phyloP scores from a whole-genome alignment of 768 basidiomycete genomes.

The Leccinum fibrillosum region DNA sequence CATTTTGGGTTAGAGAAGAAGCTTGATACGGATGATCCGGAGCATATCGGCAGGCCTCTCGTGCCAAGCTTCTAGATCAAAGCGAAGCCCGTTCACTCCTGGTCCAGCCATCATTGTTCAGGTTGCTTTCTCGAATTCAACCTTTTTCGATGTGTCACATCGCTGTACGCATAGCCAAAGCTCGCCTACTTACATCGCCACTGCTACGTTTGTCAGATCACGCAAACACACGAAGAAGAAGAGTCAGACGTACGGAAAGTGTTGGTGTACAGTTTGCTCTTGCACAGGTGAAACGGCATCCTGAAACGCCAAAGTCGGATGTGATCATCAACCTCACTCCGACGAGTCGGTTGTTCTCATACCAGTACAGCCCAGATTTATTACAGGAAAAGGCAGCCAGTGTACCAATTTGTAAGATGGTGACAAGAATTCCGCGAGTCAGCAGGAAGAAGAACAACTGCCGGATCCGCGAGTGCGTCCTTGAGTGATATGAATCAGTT shows the following conservation, averaged over 20 bases:
- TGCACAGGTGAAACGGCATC: slow-evolving; percentile 9
- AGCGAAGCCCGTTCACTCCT: neutral
- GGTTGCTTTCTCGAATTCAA: slow-evolving; percentile 2
- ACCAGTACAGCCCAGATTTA: slow-evolving; percentile 8
- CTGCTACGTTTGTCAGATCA: slow-evolving; percentile 1
- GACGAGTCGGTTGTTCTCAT: neutral
- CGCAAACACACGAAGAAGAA: neutral
- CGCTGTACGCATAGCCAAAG: neutral
- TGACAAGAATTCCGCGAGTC: slow-evolving; percentile 16
- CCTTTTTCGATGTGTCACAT: neutral
- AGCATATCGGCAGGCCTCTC: too few species aligned
- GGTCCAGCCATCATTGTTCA: neutral
- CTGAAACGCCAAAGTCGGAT: neutral
- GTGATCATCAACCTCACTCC: neutral
- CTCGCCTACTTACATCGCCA: slow-evolving; percentile 9
- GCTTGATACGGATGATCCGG: too few species aligned
- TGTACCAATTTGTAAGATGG: slow-evolving; percentile 4
- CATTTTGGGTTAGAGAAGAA: too few species aligned
- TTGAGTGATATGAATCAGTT: slow-evolving; percentile 1
- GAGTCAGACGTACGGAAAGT: slow-evolving; percentile 1
- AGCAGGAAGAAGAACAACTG: slow-evolving; percentile 11
- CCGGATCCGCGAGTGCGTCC: slow-evolving; percentile 7
- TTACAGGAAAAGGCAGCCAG: neutral
- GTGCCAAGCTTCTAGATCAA: neutral
- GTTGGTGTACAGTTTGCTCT: slow-evolving; percentile 11